Conservation (phyloP, 106 monocot species). For the Dendrobium officinale region DNA sequence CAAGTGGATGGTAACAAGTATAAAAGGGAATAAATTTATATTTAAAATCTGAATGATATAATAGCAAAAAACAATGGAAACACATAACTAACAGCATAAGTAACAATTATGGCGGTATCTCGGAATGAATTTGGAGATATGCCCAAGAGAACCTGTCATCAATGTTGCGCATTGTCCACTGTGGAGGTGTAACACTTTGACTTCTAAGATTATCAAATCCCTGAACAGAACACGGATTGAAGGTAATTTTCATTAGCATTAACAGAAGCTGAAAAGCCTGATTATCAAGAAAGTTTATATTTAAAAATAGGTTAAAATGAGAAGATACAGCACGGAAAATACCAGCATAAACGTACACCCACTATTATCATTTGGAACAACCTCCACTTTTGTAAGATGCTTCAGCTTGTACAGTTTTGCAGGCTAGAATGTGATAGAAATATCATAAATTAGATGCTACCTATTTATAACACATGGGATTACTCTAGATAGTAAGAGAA, state of each 20-base stretch:
- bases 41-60: background rate
- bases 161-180: slow-evolving; percentile 93
- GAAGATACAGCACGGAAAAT: slow-evolving; percentile 9
- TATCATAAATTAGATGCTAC: background rate
- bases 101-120: background rate
- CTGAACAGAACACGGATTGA: slow-evolving; percentile 21
- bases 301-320: background rate
- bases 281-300: background rate
- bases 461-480: background rate
- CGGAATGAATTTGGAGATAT: background rate
- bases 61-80: slow-evolving; percentile 3
- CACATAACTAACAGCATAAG: background rate
- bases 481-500: background rate
- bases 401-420: slow-evolving; percentile 96
- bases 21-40: background rate
- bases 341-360: slow-evolving; percentile 98
- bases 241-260: background rate
- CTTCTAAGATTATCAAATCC: slow-evolving; percentile 99
- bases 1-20: slow-evolving; percentile 7
- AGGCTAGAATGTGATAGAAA: slow-evolving; percentile 44
- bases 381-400: slow-evolving; percentile 92
- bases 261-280: background rate
- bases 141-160: slow-evolving; percentile 72
- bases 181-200: slow-evolving; percentile 91
- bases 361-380: slow-evolving; percentile 86